A percentile compares a stretch with the other conserved stretches of the same genome.
Evolutionary conservation across 768 basidiomycete genomes (phyloP).

Genomic region (Roridomyces roridus): DNA sequence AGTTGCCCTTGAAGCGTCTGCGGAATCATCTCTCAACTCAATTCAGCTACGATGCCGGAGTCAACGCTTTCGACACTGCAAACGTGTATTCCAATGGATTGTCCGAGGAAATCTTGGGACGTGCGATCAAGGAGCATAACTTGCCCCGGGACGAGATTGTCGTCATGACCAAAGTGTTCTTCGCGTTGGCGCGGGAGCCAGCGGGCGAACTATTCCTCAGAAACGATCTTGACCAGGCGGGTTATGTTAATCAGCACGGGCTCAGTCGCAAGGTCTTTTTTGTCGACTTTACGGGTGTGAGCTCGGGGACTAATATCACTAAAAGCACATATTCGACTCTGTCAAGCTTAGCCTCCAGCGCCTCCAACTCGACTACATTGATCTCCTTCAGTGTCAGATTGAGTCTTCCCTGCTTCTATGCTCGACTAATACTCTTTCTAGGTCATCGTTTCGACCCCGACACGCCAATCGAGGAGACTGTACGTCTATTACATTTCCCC

Average conservation of each 20-base stretch:
- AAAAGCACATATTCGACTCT: constrained; percentile 66
- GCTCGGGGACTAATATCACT: too few relatives aligned
- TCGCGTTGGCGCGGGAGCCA: constrained; percentile 5
- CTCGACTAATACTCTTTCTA: constrained; percentile 13
- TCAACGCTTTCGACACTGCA: constrained; percentile 12
- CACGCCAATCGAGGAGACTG: constrained; percentile 56
- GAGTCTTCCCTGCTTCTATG: background rate
- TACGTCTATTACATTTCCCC: constrained; percentile 7
- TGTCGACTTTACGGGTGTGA: too few relatives aligned
- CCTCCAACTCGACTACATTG: constrained; percentile 60
- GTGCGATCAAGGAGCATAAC: constrained; percentile 42
- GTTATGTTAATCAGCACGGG: constrained; percentile 33
- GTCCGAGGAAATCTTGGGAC: constrained; percentile 43
- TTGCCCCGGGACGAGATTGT: constrained; percentile 44
- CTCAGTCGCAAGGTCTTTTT: constrained; percentile 40
- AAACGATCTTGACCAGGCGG: background rate
- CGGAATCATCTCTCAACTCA: too few relatives aligned
- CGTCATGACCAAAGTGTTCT: constrained; percentile 45
- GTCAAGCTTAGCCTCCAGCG: constrained; percentile 48
- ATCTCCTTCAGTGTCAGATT: constrained; percentile 54
- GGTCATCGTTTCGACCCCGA: constrained; percentile 56
- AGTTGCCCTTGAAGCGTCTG: background rate
- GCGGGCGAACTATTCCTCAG: background rate
- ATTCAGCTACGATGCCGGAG: constrained; percentile 4
- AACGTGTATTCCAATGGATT: constrained; percentile 25